Conservation (phyloP, 2,329 filamentous ascomycete species). For the Aspergillus eucalypticola region DNA sequence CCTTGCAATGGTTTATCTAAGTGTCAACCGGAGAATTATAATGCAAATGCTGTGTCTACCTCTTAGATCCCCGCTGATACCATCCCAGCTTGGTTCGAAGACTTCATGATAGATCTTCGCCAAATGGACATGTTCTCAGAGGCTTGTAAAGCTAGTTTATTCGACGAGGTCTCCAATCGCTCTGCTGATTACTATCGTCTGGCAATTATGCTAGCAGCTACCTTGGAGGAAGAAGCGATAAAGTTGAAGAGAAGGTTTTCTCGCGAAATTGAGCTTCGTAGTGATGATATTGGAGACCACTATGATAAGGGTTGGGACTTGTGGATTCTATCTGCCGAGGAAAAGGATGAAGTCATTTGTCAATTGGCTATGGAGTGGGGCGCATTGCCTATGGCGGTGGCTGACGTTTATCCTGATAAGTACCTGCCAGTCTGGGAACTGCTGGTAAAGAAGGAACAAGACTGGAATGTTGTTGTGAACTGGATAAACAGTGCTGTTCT, state of each 20-base stretch:
- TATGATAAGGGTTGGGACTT: too few relatives aligned
- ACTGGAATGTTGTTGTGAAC: not conserved
- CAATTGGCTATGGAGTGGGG: not conserved
- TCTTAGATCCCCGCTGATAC: not conserved
- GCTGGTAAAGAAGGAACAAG: not conserved
- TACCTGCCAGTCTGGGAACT: accelerated
- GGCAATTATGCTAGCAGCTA: not conserved
- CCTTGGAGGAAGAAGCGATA: not conserved
- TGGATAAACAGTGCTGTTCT: not conserved
- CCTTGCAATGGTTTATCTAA: too few relatives aligned
- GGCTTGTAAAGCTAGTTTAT: not conserved
- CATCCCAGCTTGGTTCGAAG: not conserved
- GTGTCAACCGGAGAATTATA: not conserved
- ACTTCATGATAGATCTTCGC: not conserved
- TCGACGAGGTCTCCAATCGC: not conserved
- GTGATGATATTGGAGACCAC: too few relatives aligned
- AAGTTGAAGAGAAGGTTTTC: not conserved
- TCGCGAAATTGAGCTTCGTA: too few relatives aligned
- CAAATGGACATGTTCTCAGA: not conserved
- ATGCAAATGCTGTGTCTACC: not conserved
- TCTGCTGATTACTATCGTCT: not conserved
- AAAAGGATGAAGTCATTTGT: too few relatives aligned
- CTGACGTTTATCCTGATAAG: not conserved
- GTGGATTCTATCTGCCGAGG: too few relatives aligned
- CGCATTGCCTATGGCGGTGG: not conserved